phyloP scores from a whole-genome alignment of 768 basidiomycete species.

The Lactifluus hygrophoroides region DNA sequence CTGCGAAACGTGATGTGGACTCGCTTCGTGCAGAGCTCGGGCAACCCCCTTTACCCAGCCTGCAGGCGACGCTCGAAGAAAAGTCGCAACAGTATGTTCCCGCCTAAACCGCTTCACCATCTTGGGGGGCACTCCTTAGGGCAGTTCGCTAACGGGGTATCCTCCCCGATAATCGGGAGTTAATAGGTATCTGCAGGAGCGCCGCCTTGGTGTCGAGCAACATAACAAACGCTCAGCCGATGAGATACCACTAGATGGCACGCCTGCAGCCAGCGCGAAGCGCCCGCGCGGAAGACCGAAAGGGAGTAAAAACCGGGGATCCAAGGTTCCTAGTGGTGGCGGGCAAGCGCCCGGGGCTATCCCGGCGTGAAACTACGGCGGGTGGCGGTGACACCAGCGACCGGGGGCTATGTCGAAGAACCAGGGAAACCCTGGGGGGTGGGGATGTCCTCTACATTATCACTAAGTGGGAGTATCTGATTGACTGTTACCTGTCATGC shows the following conservation, averaged over 20 bases:
- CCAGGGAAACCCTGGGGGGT: no score
- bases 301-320: conserved; percentile 28
- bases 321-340: conserved; percentile 11
- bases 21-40: conserved; percentile 67
- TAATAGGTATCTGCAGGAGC: conserved; percentile 27
- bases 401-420: no score
- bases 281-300: conserved; percentile 31
- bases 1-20: conserved; percentile 71
- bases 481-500: neutral
- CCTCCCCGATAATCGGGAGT: neutral
- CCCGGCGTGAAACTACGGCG: neutral
- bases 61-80: conserved; percentile 70
- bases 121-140: neutral
- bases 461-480: neutral
- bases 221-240: conserved; percentile 24
- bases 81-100: conserved; percentile 46
- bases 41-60: conserved; percentile 59
- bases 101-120: neutral
- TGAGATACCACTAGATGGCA: conserved; percentile 14
- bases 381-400: neutral
- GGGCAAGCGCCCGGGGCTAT: conserved; percentile 7
- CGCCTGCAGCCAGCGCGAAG: conserved; percentile 24
- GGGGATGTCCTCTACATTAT: neutral
- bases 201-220: conserved; percentile 26
- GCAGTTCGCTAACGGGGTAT: neutral